Evolutionary conservation across 2,329 filamentous ascomycete genomes (phyloP).

Genomic region (Simplicillium aogashimaense): DNA sequence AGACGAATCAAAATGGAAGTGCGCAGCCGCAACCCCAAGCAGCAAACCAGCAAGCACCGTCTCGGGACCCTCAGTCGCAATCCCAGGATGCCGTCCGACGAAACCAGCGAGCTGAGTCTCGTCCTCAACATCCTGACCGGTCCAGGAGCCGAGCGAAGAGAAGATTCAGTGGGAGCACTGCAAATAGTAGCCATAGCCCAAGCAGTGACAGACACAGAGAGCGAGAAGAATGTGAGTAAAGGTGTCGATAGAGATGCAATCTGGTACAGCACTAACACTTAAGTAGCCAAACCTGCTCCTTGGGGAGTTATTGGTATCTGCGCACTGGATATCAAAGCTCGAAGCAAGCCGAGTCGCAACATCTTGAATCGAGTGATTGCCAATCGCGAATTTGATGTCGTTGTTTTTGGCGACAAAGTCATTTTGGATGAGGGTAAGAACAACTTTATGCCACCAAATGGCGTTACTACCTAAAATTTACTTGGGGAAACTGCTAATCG

Average conservation of each 20-base stretch:
- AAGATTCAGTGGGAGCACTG: constrained; percentile 72
- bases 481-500: constrained; percentile 7
- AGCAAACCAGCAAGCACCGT: constrained; percentile 15
- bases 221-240: constrained; percentile 40
- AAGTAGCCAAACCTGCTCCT: constrained; percentile 42
- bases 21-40: constrained; percentile 25
- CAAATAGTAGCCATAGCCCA: constrained; percentile 71
- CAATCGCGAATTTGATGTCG: constrained; percentile 88
- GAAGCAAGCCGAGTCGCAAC: constrained; percentile 93
- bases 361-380: constrained; percentile 88
- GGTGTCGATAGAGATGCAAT: neutral
- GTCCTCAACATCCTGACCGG: constrained; percentile 37
- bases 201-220: constrained; percentile 59
- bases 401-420: constrained; percentile 97
- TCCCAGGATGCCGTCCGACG: constrained; percentile 36
- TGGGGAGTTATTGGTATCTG: constrained; percentile 80
- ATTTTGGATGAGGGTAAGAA: constrained; percentile 77
- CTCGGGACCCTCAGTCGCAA: constrained; percentile 29
- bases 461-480: neutral
- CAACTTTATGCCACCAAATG: neutral
- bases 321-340: constrained; percentile 87
- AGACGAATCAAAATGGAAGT: constrained; percentile 9
- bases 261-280: constrained; percentile 15
- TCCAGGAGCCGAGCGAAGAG: constrained; percentile 63
- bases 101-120: constrained; percentile 24